phyloP scores from a whole-genome alignment of 169 alveolate species.

The Plasmodium ovale region DNA sequence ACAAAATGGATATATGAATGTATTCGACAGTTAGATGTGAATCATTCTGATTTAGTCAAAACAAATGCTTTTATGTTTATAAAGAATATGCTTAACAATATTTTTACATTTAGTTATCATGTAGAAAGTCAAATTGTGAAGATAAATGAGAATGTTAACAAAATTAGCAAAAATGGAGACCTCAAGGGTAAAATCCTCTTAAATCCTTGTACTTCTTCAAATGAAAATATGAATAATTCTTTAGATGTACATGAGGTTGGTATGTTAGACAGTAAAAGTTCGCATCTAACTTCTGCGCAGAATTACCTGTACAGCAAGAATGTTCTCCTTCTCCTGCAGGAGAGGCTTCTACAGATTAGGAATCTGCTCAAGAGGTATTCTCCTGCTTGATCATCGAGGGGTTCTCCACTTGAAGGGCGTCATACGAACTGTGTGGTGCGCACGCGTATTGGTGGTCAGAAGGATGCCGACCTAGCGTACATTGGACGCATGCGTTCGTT shows the following conservation, averaged over 20 bases:
- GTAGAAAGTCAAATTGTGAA: constrained; percentile 24
- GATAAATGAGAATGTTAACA: not conserved
- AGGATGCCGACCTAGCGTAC: too few species aligned
- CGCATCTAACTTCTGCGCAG: not conserved
- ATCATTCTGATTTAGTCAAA: constrained; percentile 45
- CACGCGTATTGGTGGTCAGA: too few species aligned
- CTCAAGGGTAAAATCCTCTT: constrained; percentile 9
- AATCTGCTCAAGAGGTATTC: constrained; percentile 42
- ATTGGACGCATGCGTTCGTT: too few species aligned
- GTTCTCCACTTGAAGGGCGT: not conserved
- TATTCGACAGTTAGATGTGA: constrained; percentile 15
- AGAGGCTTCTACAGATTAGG: constrained; percentile 33
- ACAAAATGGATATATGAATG: constrained; percentile 54
- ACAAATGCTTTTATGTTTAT: constrained; percentile 49
- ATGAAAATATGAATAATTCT: not conserved
- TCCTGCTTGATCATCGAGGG: too few species aligned
- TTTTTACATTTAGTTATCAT: constrained; percentile 20
- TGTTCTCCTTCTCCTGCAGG: constrained; percentile 38
- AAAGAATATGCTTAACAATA: constrained; percentile 57
- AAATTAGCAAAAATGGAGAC: not conserved
- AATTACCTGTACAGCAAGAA: constrained; percentile 16
- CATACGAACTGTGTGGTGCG: too few species aligned
- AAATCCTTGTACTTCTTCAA: not conserved
- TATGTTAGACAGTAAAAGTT: not conserved
- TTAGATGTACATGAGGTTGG: not conserved